Conservation (phyloP, 208 protist genomes). For the Trypanosoma melophagium region DNA sequence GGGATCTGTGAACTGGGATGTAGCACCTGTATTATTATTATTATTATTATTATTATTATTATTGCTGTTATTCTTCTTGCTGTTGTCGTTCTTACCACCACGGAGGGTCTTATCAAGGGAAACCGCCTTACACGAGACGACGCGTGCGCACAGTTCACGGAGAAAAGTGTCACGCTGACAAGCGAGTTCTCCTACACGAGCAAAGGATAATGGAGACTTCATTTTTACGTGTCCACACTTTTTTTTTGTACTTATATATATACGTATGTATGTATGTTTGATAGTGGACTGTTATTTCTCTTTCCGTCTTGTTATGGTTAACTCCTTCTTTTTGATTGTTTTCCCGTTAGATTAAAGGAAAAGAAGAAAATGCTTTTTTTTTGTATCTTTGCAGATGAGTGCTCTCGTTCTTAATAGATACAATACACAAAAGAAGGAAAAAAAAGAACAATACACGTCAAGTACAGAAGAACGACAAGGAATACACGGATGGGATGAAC, state of each 20-base stretch:
- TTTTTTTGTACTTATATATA: background rate
- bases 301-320: too few relatives aligned
- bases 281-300: too few relatives aligned
- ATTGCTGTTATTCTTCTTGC: slow-evolving; percentile 18
- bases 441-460: too few relatives aligned
- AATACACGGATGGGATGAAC: too few relatives aligned
- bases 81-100: slow-evolving; percentile 34
- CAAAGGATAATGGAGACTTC: slow-evolving; percentile 18
- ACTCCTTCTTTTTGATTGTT: background rate
- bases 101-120: background rate
- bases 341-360: background rate
- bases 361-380: background rate
- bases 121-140: slow-evolving; percentile 56
- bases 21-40: slow-evolving; percentile 1
- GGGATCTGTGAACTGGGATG: background rate
- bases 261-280: too few relatives aligned
- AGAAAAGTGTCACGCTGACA: slow-evolving; percentile 76
- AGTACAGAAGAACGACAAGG: too few relatives aligned
- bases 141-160: slow-evolving; percentile 50
- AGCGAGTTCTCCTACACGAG: slow-evolving; percentile 69
- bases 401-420: too few relatives aligned
- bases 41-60: background rate
- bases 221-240: slow-evolving; percentile 6
- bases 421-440: too few relatives aligned
- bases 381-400: too few relatives aligned